Evolutionary conservation across 345 rosid genomes (phyloP), one percentile per base, ranked within the genome.

Genomic region (Moricandia moricandioides): DNA sequence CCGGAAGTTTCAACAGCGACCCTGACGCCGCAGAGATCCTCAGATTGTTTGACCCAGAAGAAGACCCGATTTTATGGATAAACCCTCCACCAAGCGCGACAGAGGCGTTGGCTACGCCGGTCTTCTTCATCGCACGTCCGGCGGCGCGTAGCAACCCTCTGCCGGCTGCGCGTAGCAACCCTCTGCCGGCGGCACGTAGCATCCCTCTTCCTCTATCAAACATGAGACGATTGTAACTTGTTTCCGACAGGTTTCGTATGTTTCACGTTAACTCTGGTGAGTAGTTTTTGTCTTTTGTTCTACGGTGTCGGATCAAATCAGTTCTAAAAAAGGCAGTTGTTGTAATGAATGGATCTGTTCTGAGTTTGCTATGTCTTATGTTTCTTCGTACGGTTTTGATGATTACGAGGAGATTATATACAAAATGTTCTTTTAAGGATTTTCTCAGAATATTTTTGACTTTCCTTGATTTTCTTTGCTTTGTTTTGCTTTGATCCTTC

Each of bases 91-190:
- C 70, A n/a, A 85, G 78, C 0, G 90, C 80, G 34, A 84, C 67
- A 26, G 72, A 51, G 1, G 79, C 69, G 74, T 68, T 75, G 27
- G 84, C 54, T 39, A 62, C 81, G 6, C 81, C 78, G 3, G 81
- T 69, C 16, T 89, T 82, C 0, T 88, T 71, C 62, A 89, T 87
- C 0, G 79, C 83, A 52, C 89, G 81, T 0, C 91, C 82, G 10
- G 77, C 82, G 14, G 85, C 85, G 57, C 88, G 85, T 35, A 86
- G 52, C 85, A 88, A 82, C 69, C 88, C 85, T 27, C 88, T 87
- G 3, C 91, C 82, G 12, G 75, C 81, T 10, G 84, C 85, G 57
- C 88, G 84, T 35, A 86, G 47, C 85, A 88, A 82, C 68, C 88
- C 85, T 34, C 89, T 86, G 1, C 92, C 90, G 57, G 77, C 81